Percentiles rank a stretch among this genome's conserved stretches.
Conservation (phyloP, 176 grass and related monocot genomes). For the Elymus sibiricus region DNA sequence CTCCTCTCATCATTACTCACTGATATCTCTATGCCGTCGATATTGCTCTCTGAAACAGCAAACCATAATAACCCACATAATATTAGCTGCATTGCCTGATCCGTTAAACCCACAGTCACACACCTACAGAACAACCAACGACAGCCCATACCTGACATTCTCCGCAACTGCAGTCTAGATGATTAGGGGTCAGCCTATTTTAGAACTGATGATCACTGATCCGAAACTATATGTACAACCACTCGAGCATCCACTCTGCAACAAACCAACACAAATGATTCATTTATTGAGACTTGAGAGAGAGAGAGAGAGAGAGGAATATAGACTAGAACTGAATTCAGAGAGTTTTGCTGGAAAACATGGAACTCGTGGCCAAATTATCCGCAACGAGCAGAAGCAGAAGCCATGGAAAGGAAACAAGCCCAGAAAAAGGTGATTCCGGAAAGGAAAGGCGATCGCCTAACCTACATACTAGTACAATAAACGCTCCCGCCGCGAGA, state of each 20-base stretch:
- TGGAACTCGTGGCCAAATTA: not conserved
- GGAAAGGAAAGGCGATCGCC: constrained; percentile 16
- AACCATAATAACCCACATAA: not conserved
- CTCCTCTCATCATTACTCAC: constrained; percentile 61
- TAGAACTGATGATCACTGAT: constrained; percentile 11
- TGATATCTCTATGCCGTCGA: constrained; percentile 36
- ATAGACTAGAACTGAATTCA: not conserved
- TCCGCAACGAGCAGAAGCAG: not conserved
- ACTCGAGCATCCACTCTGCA: constrained; percentile 15
- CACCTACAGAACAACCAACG: not conserved
- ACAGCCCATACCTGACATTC: constrained; percentile 61
- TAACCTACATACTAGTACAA: not conserved
- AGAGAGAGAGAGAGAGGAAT: not conserved
- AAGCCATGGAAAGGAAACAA: constrained; percentile 5
- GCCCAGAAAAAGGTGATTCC: not conserved
- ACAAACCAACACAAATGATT: not conserved
- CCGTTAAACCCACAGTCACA: not conserved
- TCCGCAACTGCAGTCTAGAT: constrained; percentile 33
- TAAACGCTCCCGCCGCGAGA: constrained; percentile 26
- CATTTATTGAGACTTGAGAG: not conserved
- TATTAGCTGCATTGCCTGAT: constrained; percentile 34
- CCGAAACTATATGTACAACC: not conserved
- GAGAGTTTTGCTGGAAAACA: not conserved
- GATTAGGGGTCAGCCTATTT: constrained; percentile 13
- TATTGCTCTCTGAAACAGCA: constrained; percentile 33